Conservation (phyloP, 441 rosid genomes). For the Adansonia rubrostipa region DNA sequence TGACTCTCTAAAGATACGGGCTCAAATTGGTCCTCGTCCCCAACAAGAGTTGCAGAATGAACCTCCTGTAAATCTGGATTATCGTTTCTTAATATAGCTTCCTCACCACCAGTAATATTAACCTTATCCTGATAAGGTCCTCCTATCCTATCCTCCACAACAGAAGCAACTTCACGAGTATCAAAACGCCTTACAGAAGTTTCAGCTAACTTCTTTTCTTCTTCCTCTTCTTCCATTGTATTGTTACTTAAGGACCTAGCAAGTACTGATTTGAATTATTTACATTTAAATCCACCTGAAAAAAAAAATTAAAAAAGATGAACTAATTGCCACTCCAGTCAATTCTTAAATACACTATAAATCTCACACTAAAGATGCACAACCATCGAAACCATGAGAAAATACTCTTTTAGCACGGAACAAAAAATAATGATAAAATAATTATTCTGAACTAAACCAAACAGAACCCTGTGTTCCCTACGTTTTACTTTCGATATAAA, state of each 20-base stretch:
- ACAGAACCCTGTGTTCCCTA: neutral
- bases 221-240: slow-evolving; percentile 74
- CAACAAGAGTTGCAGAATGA: slow-evolving; percentile 42
- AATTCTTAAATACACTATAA: slow-evolving; percentile 16
- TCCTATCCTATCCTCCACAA: slow-evolving; percentile 44
- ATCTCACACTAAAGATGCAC: neutral
- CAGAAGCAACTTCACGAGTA: slow-evolving; percentile 37
- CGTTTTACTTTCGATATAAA: neutral
- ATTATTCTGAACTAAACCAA: slow-evolving; percentile 15
- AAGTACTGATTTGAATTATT: slow-evolving; percentile 41
- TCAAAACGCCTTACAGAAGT: slow-evolving; percentile 37
- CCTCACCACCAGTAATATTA: slow-evolving; percentile 36
- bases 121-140: slow-evolving; percentile 41
- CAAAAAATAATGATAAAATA: neutral
- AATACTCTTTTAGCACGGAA: slow-evolving; percentile 15
- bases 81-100: slow-evolving; percentile 34
- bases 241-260: slow-evolving; percentile 34
- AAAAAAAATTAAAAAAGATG: neutral
- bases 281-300: slow-evolving; percentile 38
- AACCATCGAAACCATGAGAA: neutral
- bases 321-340: neutral
- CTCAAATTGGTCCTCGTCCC: slow-evolving; percentile 81
- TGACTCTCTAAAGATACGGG: slow-evolving; percentile 83
- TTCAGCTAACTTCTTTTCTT: slow-evolving; percentile 55
- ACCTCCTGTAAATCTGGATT: slow-evolving; percentile 37